Conservation (phyloP, 345 rosid genomes). For the Gossypium sturtianum region DNA sequence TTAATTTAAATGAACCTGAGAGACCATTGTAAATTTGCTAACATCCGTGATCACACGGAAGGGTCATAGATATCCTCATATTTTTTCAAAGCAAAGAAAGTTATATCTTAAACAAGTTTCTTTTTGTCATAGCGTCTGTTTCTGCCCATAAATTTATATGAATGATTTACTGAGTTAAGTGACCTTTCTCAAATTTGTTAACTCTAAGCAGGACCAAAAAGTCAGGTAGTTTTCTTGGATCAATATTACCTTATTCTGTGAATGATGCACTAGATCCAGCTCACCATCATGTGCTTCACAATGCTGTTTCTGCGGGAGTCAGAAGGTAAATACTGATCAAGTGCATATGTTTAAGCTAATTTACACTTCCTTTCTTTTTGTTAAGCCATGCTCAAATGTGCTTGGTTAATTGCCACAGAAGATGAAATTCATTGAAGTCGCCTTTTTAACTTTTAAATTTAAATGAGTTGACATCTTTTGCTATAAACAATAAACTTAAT, state of each 20-base stretch:
- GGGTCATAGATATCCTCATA: conserved; percentile 2
- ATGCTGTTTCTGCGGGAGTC: conserved; percentile 57
- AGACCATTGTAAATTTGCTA: not conserved
- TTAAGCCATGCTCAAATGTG: not conserved
- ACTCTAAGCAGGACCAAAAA: conserved; percentile 45
- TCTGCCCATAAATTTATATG: not conserved
- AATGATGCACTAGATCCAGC: conserved; percentile 78
- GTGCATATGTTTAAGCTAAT: not conserved
- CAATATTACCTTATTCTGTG: conserved; percentile 69
- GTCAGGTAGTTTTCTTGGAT: conserved; percentile 69
- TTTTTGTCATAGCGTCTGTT: not conserved
- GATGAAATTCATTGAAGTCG: not conserved
- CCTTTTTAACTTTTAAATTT: not conserved
- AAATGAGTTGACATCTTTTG: not conserved
- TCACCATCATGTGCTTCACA: conserved; percentile 73
- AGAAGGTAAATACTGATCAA: conserved; percentile 38
- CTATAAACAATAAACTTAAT: not conserved
- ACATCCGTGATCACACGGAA: not conserved
- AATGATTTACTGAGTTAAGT: not conserved
- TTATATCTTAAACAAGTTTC: not conserved
- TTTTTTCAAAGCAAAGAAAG: not conserved
- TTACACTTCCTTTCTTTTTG: not conserved
- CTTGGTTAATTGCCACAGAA: not conserved
- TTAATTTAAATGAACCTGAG: not conserved
- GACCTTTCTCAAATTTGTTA: not conserved